Base-by-base conservation (phyloP, 1,284 basidiomycete species). In the Coriolopsis trogii region DNA sequence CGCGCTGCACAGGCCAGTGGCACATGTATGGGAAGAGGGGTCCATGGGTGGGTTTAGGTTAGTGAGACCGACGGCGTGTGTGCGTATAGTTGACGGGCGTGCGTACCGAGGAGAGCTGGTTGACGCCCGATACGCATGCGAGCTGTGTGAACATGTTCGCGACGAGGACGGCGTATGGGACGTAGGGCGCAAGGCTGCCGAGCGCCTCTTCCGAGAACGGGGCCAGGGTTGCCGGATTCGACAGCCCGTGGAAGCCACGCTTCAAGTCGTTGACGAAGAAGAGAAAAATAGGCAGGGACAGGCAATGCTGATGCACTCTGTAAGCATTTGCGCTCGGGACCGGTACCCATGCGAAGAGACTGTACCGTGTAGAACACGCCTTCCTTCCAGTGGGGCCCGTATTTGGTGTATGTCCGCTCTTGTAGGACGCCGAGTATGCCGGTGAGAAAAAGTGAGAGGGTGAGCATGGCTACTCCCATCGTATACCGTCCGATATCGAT, bases 71-170 rank as follows among this genome's bases (percentile, higher is more conserved):
- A n/a, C n/a, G n/a, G n/a, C n/a, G n/a, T n/a, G n/a, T n/a, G n/a
- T n/a, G n/a, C n/a, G n/a, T n/a, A n/a, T n/a, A n/a, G n/a, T n/a
- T n/a, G n/a, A n/a, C n/a, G 24, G 26, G 45, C 20, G 29, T n/a
- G 78, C 84, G 23, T 55, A 89, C 86, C 41, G 87, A 86, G 31
- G 90, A 89, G 29, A 95, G 74, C 51, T 84, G 80, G 67, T 95
- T 95, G 24, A 95, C 93, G 10, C 92, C 91, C 2, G 89, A 84
- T 12, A 95, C 88, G 63, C 93, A 96, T n/a, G 92, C 68, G 1
- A 91, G 81, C 64, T 95, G 93, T 1, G 92, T 87, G 15, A 87
- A 56, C 9, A 94, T 79, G 65, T 95, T 95, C 18, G 78, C 72
- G 0, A 67, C 75, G n/a, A 94, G 73, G 25, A 84, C 72, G 29